Evolutionary conservation across 2,329 filamentous ascomycete genomes (phyloP), one percentile per base, ranked within the genome.

Genomic region (Anthostomella pinea): DNA sequence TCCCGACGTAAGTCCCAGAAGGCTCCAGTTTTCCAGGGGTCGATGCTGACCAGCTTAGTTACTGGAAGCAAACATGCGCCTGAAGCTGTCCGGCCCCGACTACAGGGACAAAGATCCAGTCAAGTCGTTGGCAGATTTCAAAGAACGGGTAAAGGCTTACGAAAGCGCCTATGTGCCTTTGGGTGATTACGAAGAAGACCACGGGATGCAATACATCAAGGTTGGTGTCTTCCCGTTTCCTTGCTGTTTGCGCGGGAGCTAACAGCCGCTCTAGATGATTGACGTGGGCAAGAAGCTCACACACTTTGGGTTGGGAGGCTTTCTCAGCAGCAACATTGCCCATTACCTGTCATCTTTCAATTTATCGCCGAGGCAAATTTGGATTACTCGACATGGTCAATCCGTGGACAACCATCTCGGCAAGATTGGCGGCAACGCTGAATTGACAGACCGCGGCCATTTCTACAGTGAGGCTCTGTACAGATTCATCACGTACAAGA

Each of bases 281-380:
- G 93, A 98, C 61, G 93, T 98, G 3, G 93, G 93, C 26, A 81
- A 91, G 43, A 98, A 98, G 64, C 77, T 97, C 43, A 81, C 97
- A 27, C 86, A 91, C 30, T 86, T 95, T 60, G 86, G 93, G 45
- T 81, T 96, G 43, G 85, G 85, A 49, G 93, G 93, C 5, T 98
- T 98, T 63, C 73, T 98, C 31, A 89, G 89, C 39, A 87, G 86
- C 24, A 87, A 93, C 45, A 93, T 95, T 37, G 89, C 93, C 38
- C 95, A 90, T 48, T 98, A 97, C 56, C 75, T 98, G 8, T 85
- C 93, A 29, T 97, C 95, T 52, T 98, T 98, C 73, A 97, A 98
- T 54, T 76, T 98, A 11, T 87, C 91, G 0, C 90, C 93, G 1
- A 78, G 93, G 36, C 91, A 96, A 63, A 97, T 98, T 43, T 98